Percentiles rank a stretch among this genome's conserved stretches.
phyloP scores from a whole-genome alignment of 805 yeast genomes.

The Candida broadrunensis region DNA sequence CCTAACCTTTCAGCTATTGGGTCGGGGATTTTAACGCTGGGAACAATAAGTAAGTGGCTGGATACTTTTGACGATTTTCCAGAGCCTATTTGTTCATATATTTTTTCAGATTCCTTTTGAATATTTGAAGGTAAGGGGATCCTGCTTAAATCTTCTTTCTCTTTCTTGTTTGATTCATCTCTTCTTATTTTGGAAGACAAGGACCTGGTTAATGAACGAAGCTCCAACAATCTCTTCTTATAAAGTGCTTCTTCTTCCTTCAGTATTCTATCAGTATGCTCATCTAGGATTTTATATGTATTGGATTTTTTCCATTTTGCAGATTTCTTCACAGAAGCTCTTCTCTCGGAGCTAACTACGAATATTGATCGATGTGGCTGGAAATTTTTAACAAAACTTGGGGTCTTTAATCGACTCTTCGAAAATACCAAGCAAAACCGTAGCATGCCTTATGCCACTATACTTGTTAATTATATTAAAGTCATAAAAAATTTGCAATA shows the following conservation, averaged over 20 bases:
- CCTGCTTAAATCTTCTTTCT: slow-evolving; percentile 9
- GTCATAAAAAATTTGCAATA: not conserved
- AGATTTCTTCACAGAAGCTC: slow-evolving; percentile 1
- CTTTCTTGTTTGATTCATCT: slow-evolving; percentile 15
- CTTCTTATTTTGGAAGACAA: slow-evolving; percentile 21
- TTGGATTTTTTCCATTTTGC: not conserved
- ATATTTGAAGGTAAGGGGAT: slow-evolving; percentile 17
- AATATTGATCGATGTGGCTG: slow-evolving; percentile 6
- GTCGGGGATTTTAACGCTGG: slow-evolving; percentile 31
- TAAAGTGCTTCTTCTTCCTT: slow-evolving; percentile 20
- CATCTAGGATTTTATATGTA: slow-evolving; percentile 15
- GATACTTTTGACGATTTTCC: not conserved
- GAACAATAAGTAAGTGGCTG: slow-evolving; percentile 13
- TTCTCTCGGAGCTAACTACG: slow-evolving; percentile 8
- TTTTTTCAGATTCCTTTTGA: slow-evolving; percentile 9
- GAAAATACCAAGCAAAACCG: not conserved
- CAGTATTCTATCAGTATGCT: slow-evolving; percentile 17
- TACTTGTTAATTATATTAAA: not conserved
- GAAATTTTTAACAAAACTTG: not conserved
- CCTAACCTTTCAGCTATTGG: slow-evolving; percentile 35
- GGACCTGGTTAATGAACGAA: slow-evolving; percentile 25
- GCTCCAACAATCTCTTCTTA: slow-evolving; percentile 21
- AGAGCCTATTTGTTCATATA: slow-evolving; percentile 7
- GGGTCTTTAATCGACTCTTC: not conserved
- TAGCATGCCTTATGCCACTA: not conserved